Evolutionary conservation across 1,284 basidiomycete species (phyloP).

Genomic region (Puccinia polysora): DNA sequence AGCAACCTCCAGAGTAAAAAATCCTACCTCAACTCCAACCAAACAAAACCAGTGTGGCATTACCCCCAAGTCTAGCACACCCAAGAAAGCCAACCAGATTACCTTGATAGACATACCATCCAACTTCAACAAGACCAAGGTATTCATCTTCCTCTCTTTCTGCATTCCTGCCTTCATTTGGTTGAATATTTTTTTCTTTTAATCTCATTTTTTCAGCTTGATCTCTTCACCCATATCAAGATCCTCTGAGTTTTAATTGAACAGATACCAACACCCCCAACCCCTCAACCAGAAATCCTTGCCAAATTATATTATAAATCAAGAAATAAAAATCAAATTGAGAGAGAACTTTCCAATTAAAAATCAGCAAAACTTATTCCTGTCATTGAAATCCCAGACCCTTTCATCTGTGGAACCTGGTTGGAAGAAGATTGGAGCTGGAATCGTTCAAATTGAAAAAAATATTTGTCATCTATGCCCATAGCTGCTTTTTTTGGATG

Average conservation of each 20-base stretch:
- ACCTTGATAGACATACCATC: too few species aligned
- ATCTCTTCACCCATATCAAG: not conserved
- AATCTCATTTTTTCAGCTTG: not conserved
- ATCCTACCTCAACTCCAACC: too few species aligned
- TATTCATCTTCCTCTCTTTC: too few species aligned
- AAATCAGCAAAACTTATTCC: not conserved
- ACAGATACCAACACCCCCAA: not conserved
- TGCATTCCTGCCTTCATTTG: too few species aligned
- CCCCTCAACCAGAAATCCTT: not conserved
- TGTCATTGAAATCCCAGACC: not conserved
- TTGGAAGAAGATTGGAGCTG: not conserved
- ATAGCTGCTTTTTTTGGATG: not conserved
- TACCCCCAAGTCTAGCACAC: too few species aligned
- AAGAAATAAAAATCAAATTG: not conserved
- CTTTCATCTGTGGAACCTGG: not conserved
- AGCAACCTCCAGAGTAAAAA: too few species aligned
- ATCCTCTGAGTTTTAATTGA: not conserved
- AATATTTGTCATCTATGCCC: not conserved
- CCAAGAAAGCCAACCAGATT: too few species aligned
- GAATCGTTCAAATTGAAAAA: not conserved
- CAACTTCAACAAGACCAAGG: too few species aligned
- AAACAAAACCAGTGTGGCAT: too few species aligned
- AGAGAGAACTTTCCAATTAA: not conserved
- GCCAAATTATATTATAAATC: not conserved
- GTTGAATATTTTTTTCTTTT: too few species aligned